Percentiles rank a stretch among this genome's conserved stretches.
Conservation (phyloP, 2,329 filamentous ascomycete species). For the Cytospora piceicola region DNA sequence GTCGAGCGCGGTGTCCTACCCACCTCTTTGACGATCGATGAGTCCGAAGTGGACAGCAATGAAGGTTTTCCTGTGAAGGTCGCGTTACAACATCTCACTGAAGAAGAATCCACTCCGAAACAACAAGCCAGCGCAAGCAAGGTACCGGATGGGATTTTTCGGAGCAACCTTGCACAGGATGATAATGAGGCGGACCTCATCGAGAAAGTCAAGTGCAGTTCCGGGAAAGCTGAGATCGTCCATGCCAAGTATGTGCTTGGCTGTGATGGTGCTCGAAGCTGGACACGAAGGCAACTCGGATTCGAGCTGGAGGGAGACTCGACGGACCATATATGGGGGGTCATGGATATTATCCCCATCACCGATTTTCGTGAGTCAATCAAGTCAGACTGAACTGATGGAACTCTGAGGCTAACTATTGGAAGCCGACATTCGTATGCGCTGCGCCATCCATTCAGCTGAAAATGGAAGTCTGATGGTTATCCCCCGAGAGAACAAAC, state of each 20-base stretch:
- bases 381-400: conserved; percentile 49
- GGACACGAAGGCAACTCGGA: conserved; percentile 61
- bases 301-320: conserved; percentile 36
- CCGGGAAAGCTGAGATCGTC: conserved; percentile 47
- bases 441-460: conserved; percentile 38
- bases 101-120: conserved; percentile 59
- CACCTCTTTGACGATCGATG: conserved; percentile 57
- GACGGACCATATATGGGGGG: conserved; percentile 37
- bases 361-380: conserved; percentile 40
- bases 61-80: conserved; percentile 65
- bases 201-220: conserved; percentile 36
- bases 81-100: conserved; percentile 58
- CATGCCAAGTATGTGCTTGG: conserved; percentile 68
- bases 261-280: conserved; percentile 70
- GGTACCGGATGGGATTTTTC: conserved; percentile 58
- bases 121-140: conserved; percentile 44
- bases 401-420: conserved; percentile 56
- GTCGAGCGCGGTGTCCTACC: conserved; percentile 67
- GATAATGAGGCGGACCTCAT: conserved; percentile 45
- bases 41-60: conserved; percentile 51
- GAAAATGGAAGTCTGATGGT: conserved; percentile 38
- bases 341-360: conserved; percentile 39
- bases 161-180: conserved; percentile 57
- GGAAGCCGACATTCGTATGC: conserved; percentile 38
- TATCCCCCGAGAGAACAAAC: conserved; percentile 45